phyloP scores from a whole-genome alignment of 179 eudicot genomes.

The Patellifolia procumbens region DNA sequence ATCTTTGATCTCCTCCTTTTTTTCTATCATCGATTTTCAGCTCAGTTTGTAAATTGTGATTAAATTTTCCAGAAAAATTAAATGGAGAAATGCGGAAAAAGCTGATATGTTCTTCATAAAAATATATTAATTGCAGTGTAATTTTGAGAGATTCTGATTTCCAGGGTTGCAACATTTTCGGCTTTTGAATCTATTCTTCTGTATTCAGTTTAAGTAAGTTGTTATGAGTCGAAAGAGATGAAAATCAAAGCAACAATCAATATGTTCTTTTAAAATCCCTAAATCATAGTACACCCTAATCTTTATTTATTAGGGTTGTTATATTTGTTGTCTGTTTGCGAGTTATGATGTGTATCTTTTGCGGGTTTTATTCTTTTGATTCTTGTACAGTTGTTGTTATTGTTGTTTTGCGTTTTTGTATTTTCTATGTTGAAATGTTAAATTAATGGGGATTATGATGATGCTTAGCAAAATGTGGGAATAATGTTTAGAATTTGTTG shows the following conservation, averaged over 20 bases:
- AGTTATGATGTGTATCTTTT: neutral
- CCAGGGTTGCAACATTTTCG: neutral
- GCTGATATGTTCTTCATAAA: neutral
- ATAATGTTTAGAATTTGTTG: neutral
- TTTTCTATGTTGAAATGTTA: neutral
- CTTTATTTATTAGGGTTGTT: neutral
- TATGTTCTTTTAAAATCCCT: neutral
- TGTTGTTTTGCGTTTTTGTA: neutral
- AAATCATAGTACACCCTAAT: neutral
- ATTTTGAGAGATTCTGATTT: neutral
- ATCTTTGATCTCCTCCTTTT: neutral
- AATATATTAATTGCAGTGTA: neutral
- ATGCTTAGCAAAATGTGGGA: neutral
- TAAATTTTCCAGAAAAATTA: neutral
- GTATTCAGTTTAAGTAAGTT: neutral
- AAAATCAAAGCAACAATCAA: neutral
- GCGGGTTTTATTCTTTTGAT: neutral
- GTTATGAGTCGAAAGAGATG: neutral
- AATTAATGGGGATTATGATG: neutral
- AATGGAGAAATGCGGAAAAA: neutral
- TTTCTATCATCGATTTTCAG: neutral
- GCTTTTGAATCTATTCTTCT: neutral
- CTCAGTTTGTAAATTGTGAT: conserved; percentile 13
- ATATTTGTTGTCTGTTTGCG: neutral
- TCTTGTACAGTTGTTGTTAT: neutral